Conservation (phyloP, 2,329 filamentous ascomycete genomes). For the Fusarium protoensiforme region DNA sequence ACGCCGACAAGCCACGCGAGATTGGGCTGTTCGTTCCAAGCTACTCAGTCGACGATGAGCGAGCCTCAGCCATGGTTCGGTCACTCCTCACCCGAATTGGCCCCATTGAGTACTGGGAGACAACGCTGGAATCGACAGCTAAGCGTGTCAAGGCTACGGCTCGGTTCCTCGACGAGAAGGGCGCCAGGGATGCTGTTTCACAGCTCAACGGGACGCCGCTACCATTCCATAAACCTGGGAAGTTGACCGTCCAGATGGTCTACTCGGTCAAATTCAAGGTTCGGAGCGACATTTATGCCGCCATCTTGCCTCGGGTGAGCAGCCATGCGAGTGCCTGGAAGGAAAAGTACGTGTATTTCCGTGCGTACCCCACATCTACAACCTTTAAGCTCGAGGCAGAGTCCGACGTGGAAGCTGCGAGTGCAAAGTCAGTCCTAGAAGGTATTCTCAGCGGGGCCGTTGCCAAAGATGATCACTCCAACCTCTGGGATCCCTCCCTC, state of each 20-base stretch:
- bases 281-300: slow-evolving; percentile 3
- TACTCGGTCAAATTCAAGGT: slow-evolving; percentile 54
- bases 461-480: not conserved
- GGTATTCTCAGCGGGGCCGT: not conserved
- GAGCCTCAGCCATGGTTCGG: slow-evolving; percentile 36
- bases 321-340: slow-evolving; percentile 48
- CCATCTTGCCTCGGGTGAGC: slow-evolving; percentile 42
- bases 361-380: slow-evolving; percentile 1
- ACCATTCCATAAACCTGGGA: slow-evolving; percentile 44
- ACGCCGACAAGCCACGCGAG: not conserved
- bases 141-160: slow-evolving; percentile 54
- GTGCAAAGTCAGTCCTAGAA: slow-evolving; percentile 5
- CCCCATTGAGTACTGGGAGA: slow-evolving; percentile 49
- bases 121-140: slow-evolving; percentile 28
- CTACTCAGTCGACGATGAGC: slow-evolving; percentile 27
- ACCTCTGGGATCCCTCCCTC: not conserved
- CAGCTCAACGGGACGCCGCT: slow-evolving; percentile 46
- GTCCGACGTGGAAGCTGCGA: not conserved
- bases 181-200: slow-evolving; percentile 49
- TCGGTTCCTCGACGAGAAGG: slow-evolving; percentile 50
- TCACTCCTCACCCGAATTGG: slow-evolving; percentile 47
- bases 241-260: slow-evolving; percentile 51
- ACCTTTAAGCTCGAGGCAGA: slow-evolving; percentile 26
- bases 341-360: slow-evolving; percentile 27
- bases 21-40: not conserved